phyloP scores from a whole-genome alignment of 306 rosid genomes.

The Vachellia collinsii region DNA sequence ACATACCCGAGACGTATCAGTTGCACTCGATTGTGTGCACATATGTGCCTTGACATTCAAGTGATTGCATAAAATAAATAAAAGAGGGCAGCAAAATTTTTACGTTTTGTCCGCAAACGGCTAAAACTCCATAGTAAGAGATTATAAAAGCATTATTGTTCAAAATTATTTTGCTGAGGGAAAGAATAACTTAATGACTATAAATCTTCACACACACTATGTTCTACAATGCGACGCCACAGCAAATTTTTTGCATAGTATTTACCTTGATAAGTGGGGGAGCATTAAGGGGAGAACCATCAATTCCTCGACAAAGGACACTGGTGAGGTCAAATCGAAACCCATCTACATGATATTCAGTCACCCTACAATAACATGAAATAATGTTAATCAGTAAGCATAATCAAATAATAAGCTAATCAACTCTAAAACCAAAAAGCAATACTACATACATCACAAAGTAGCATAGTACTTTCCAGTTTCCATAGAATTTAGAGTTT shows the following conservation, averaged over 20 bases:
- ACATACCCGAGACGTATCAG: too few relatives aligned
- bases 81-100: background rate
- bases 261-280: slow-evolving; percentile 83
- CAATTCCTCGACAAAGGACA: slow-evolving; percentile 85
- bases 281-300: slow-evolving; percentile 82
- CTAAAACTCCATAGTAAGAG: background rate
- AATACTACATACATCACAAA: slow-evolving; percentile 5
- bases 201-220: background rate
- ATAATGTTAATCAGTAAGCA: slow-evolving; percentile 19
- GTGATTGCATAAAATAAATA: background rate
- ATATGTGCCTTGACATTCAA: background rate
- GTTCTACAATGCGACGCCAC: slow-evolving; percentile 10
- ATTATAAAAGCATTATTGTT: background rate
- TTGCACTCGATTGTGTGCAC: background rate
- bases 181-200: slow-evolving; percentile 11
- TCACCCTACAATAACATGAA: slow-evolving; percentile 63
- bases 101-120: background rate
- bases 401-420: background rate
- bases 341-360: slow-evolving; percentile 94
- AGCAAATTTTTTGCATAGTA: slow-evolving; percentile 17
- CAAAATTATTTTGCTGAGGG: slow-evolving; percentile 18
- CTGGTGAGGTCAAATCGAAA: slow-evolving; percentile 98
- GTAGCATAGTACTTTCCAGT: slow-evolving; percentile 3
- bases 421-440: background rate
- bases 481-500: slow-evolving; percentile 2